A percentile compares a stretch with the other conserved stretches of the same genome.
phyloP scores from a whole-genome alignment of 441 rosid species.

The Gossypium aridum region DNA sequence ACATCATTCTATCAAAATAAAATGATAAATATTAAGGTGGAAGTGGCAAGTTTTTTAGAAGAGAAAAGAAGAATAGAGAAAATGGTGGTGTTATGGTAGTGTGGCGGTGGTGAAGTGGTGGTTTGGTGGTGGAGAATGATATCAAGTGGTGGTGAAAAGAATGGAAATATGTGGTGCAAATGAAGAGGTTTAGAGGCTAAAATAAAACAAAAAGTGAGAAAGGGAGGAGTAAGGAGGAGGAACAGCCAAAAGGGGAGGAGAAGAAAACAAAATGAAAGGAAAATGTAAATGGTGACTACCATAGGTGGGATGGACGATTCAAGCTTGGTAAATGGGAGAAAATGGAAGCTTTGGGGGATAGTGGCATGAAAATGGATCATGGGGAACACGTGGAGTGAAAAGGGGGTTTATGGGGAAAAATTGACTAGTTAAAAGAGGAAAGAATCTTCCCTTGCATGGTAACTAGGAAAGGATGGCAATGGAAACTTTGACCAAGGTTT shows the following conservation, averaged over 20 bases:
- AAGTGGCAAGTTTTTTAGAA: neutral
- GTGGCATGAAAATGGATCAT: neutral
- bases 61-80: neutral
- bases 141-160: neutral
- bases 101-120: neutral
- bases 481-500: neutral
- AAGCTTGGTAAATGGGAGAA: neutral
- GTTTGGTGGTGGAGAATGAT: neutral
- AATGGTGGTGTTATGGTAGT: neutral
- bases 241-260: neutral
- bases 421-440: neutral
- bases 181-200: neutral
- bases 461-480: neutral
- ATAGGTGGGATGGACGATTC: neutral
- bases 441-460: neutral
- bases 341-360: neutral
- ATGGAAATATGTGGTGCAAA: neutral
- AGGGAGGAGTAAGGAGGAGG: neutral
- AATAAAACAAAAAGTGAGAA: neutral
- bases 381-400: neutral
- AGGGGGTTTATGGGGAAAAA: neutral
- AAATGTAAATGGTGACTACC: neutral
- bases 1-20: neutral
- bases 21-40: neutral
- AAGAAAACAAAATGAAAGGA: neutral